Evolutionary conservation across 768 basidiomycete species (phyloP).

Genomic region (Boletus sensibilis): DNA sequence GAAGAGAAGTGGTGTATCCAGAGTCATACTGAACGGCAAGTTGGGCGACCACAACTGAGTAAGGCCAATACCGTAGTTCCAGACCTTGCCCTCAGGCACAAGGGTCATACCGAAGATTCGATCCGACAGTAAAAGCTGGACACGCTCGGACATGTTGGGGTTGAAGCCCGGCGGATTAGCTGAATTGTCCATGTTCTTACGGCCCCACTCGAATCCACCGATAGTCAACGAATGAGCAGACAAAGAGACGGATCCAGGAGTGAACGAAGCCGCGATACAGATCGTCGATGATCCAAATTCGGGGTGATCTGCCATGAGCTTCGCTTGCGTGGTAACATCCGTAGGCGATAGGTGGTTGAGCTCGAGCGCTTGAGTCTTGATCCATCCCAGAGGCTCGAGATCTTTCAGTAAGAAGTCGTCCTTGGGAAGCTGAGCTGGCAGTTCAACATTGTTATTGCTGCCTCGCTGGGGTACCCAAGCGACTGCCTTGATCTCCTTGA

Average conservation of each 20-base stretch:
- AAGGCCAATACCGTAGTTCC: conserved; percentile 95
- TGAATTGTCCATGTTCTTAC: conserved; percentile 87
- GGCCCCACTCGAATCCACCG: conserved; percentile 96
- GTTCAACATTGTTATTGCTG: conserved; percentile 90
- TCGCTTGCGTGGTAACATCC: conserved; percentile 92
- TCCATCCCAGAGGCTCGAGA: conserved; percentile 92
- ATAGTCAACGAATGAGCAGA: conserved; percentile 90
- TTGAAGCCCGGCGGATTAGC: conserved; percentile 91
- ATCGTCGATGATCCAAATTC: conserved; percentile 94
- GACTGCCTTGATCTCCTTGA: conserved; percentile 97
- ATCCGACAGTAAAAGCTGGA: conserved; percentile 90
- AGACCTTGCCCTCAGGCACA: conserved; percentile 90
- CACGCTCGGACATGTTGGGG: conserved; percentile 97
- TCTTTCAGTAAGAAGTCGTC: conserved; percentile 96
- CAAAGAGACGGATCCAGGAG: conserved; percentile 94
- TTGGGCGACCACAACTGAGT: conserved; percentile 89
- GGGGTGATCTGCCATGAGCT: conserved; percentile 94
- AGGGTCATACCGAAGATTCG: conserved; percentile 95
- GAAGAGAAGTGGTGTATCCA: conserved; percentile 93
- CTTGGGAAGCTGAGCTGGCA: conserved; percentile 85
- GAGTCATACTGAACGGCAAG: conserved; percentile 74
- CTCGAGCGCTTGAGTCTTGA: conserved; percentile 95
- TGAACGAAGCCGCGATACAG: conserved; percentile 93
- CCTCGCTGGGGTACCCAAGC: conserved; percentile 99
- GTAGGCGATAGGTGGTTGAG: conserved; percentile 88